Evolutionary conservation across 2,329 filamentous ascomycete species (phyloP).

Genomic region (Xylariaceae sp.): DNA sequence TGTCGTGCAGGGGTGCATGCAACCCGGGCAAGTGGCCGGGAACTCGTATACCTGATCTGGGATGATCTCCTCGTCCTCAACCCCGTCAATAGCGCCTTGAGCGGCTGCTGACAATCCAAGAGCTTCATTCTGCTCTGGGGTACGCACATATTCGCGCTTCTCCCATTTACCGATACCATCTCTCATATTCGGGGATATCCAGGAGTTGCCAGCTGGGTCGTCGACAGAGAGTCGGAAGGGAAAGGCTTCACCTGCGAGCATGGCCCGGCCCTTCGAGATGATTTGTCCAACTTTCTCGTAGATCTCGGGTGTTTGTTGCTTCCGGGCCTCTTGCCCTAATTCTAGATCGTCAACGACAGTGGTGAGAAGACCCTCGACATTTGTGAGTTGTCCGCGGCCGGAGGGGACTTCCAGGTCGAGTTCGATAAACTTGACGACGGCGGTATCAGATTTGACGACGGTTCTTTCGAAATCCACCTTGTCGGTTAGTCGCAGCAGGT

Average conservation of each 20-base stretch:
- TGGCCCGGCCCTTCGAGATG: slow-evolving; percentile 67
- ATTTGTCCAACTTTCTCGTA: slow-evolving; percentile 73
- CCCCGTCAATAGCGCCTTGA: slow-evolving; percentile 43
- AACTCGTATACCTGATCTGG: slow-evolving; percentile 92
- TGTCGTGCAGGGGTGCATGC: slow-evolving; percentile 77
- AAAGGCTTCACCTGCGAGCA: slow-evolving; percentile 72
- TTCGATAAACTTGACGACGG: slow-evolving; percentile 81
- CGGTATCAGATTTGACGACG: slow-evolving; percentile 88
- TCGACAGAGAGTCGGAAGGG: slow-evolving; percentile 87
- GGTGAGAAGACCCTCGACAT: slow-evolving; percentile 81
- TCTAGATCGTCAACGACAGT: slow-evolving; percentile 78
- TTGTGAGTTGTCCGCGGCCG: slow-evolving; percentile 86
- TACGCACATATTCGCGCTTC: slow-evolving; percentile 78
- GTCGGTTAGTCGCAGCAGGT: slow-evolving; percentile 72
- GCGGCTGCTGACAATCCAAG: slow-evolving; percentile 67
- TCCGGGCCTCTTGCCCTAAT: slow-evolving; percentile 76
- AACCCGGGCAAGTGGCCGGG: slow-evolving; percentile 87
- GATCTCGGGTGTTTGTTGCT: slow-evolving; percentile 71
- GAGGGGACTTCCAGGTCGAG: slow-evolving; percentile 90
- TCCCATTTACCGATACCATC: slow-evolving; percentile 83
- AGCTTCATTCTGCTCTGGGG: slow-evolving; percentile 77
- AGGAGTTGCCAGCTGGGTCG: slow-evolving; percentile 92
- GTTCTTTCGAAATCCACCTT: slow-evolving; percentile 75
- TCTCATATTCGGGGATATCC: slow-evolving; percentile 82
- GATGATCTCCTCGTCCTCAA: slow-evolving; percentile 81